Base-by-base conservation (phyloP, 1,284 basidiomycete genomes). In the Lentinus polychrous region DNA sequence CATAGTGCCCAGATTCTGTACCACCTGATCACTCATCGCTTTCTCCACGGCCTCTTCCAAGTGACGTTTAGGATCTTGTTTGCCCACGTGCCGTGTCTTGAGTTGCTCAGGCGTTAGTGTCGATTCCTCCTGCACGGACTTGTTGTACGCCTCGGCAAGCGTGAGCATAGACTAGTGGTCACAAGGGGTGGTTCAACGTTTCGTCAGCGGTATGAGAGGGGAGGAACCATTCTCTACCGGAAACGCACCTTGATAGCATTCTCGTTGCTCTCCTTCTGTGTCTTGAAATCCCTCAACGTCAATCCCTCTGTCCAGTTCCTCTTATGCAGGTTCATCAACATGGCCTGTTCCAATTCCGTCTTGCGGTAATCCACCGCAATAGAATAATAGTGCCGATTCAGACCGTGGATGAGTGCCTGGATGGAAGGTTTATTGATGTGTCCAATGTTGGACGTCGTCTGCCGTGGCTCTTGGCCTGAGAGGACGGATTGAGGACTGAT, bases 391-490 rank as follows among this genome's bases (percentile, higher is more conserved):
- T 96, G 92, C 56, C 94, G 78, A 66, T 97, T 97, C 50, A 98
- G 73, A 41, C 94, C 94, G 61, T 98, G 94, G 54, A 95, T 93
- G 53, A 95, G 79, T 40, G 91, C 91, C 69, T 99, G 96, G 65
- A 99, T 99, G 49, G 89, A 92, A 12, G 96, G 96, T 68, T 99
- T 98, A 71, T 96, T 96, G 65, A 99, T 88, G 65, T 98, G 95
- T 10, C 96, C 96, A 52, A 99, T 94, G 66, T 99, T 99, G 37
- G 91, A 94, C 11, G 96, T 99, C 46, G 94, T 97, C 67, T 99
- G 96, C 24, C 96, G 81, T 14, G 94, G 91, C 70, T 99, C 96
- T 54, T 93, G 87, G 49, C 96, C 94, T 58, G 91, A 73, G 35
- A 91, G 79, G 54, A 95, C 83, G 41, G 83, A 78, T 58, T 90